Evolutionary conservation across 495 filamentous ascomycete genomes (phyloP), one percentile per base, ranked within the genome.

Genomic region (Aspergillus nidulans): DNA sequence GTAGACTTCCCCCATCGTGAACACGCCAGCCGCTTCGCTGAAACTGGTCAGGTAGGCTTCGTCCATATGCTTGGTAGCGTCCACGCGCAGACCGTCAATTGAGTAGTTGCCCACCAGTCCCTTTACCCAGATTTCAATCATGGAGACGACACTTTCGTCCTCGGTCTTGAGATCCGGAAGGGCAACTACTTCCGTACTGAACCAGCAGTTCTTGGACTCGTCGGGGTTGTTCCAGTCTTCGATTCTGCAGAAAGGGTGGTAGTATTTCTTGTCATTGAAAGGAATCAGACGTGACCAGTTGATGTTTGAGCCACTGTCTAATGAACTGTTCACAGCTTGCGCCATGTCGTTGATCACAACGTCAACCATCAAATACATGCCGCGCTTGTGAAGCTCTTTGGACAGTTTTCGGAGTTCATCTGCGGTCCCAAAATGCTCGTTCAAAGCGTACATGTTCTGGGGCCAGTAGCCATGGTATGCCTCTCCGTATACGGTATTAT

Each of bases 261-360:
- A 90, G 51, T 85, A 83, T 1, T 70, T 70, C 44, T 66, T 58
- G 10, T 77, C 66, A 55, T 85, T 80, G 71, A 88, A 89, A 18
- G 85, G 84, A 21, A 69, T 72, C 58, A 83, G 80, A 3, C 62
- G 53, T n/a, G 69, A 67, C 62, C 85, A 84, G 65, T 85, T 75
- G 51, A 86, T 77, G 8, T 58, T 21, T 30, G 53, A 15, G 12
- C 28, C 18, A 19, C 49, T 40, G 49, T 60, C 47, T 62, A 39
- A 26, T 25, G 42, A 45, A 12, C 60, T 5, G 66, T 66, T 25
- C 8, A 80, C 76, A 38, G 72, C 64, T 57, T 79, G 76, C 5
- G 80, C 85, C 72, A 87, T 80, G 61, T 89, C 82, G 63, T 90
- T 89, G 7, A 81, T 78, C 6, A 87, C 85, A 1, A 87, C 71